A percentile compares a stretch with the other conserved stretches of the same genome.
These are phyloP conservation scores for Cardamine occulta DNA, from an alignment of 345 rosid genomes.

Conservation along the genomic window DNA sequence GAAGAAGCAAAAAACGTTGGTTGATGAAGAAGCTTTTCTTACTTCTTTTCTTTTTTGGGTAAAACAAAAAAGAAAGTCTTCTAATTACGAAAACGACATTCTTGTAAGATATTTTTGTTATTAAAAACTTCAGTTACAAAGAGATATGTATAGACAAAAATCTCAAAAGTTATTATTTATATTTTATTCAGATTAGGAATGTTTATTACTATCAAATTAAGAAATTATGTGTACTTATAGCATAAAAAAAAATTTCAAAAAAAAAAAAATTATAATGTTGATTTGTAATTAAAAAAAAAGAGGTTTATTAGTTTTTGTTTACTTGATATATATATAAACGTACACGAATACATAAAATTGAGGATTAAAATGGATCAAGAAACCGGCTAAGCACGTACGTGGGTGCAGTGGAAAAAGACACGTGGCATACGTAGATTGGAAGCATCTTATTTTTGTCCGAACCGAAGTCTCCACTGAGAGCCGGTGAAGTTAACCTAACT, in stretches of 20 bases:
- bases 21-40: constrained; percentile 32
- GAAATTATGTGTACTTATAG: too few relatives aligned
- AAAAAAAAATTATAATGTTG: not conserved
- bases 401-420: constrained; percentile 2
- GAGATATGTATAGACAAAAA: not conserved
- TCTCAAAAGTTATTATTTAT: not conserved
- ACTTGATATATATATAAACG: not conserved
- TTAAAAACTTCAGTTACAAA: constrained; percentile 34
- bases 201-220: not conserved
- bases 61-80: constrained; percentile 24
- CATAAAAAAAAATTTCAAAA: too few relatives aligned
- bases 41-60: constrained; percentile 21
- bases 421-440: constrained; percentile 38
- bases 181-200: not conserved
- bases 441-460: constrained; percentile 13
- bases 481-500: constrained; percentile 45
- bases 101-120: constrained; percentile 28
- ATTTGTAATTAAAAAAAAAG: not conserved
- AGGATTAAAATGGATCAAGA: constrained; percentile 34
- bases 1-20: constrained; percentile 32
- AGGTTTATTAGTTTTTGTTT: not conserved
- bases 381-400: constrained; percentile 43
- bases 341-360: constrained; percentile 26
- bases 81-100: constrained; percentile 45
- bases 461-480: constrained; percentile 33